Base-by-base conservation (phyloP, 2,329 filamentous ascomycete species). In the Aspergillus tamarii region DNA sequence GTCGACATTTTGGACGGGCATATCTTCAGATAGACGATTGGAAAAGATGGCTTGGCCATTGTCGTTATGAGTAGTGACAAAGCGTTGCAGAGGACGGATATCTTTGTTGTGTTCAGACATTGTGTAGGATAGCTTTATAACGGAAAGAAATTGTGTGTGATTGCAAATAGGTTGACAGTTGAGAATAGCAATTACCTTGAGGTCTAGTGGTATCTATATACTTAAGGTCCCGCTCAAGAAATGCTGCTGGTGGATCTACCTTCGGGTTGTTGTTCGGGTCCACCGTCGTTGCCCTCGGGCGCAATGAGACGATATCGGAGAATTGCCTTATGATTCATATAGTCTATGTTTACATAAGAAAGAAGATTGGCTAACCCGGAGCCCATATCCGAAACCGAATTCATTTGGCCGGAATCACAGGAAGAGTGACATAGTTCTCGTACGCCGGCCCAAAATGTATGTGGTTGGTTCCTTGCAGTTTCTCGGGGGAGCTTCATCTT, bases 361-460 rank as follows among this genome's bases (percentile, higher is more conserved):
- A n/a, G 39, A 19, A 3, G 1, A 16, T 32, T 19, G 14, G 7
- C 4, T 8, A 30, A 16, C 19, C 8, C 30, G 11, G 6, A 16
- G 10, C 11, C 28, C n/a, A 11, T 36, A 39, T 45, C 26, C 45
- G n/a, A 55, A 30, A 3, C 19, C 14, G 16, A 23, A 3, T 19
- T 45, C 9, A 30, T 41, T 41, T 16, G 3, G 61, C 34, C 0
- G 83, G 83, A 57, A 85, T 80, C 62, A 85, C 73, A 8, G 83
- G 83, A 66, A 85, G 67, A 12, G 77, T 80, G 36, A 85, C 76
- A 66, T 81, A 85, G 66, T 85, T 85, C 30, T 77, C 70, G 32
- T 54, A 54, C 56, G 75, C 78, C 62, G 76, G 74, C 4, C 82
- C 77, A 66, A 85, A 85, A 61, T 84, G 80, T 55, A 85, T 72